Evolutionary conservation across 495 filamentous ascomycete species (phyloP).

Genomic region (Corynascus novoguineensis): DNA sequence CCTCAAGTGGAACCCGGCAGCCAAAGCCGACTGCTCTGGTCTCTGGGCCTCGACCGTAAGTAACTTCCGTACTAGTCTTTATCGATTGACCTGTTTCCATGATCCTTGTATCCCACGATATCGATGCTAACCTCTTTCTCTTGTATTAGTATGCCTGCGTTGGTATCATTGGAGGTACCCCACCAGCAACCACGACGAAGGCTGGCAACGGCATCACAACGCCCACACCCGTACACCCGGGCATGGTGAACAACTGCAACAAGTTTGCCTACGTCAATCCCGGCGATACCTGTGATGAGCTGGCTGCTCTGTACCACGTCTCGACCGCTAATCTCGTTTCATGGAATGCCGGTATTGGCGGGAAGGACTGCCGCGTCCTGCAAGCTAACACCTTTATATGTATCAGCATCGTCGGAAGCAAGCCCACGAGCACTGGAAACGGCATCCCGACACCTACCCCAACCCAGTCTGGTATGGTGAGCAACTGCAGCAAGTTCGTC

Average conservation of each 20-base stretch:
- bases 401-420: not conserved
- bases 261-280: too few species aligned
- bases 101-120: not conserved
- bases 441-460: not conserved
- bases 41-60: not conserved
- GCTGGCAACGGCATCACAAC: not conserved
- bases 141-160: not conserved
- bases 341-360: not conserved
- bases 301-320: not conserved
- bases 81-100: too few species aligned
- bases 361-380: not conserved
- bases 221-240: not conserved
- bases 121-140: not conserved
- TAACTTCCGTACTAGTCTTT: too few species aligned
- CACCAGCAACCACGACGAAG: too few species aligned
- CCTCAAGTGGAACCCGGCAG: conserved; percentile 1
- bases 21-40: not conserved
- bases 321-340: not conserved
- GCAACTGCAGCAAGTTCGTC: not conserved
- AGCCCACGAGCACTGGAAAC: not conserved
- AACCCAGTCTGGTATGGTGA: not conserved
- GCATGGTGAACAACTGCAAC: not conserved
- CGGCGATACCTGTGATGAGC: too few species aligned
- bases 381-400: not conserved
- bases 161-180: too few species aligned